Evolutionary conservation across 164 flowering plant genomes (phyloP).

Genomic region (Aristolochia californica): DNA sequence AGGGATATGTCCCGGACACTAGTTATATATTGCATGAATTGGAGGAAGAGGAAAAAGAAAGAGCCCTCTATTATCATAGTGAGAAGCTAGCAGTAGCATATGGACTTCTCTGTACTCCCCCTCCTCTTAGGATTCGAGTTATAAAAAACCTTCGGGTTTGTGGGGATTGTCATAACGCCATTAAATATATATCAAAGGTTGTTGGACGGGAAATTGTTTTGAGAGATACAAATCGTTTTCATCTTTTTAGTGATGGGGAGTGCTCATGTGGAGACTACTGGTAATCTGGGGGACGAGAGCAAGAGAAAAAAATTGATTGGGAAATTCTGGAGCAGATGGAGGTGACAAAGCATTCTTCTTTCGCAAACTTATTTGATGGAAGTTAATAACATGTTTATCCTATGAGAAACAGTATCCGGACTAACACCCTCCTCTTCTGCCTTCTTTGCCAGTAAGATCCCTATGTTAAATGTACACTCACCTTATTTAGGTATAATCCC

Average conservation of each 20-base stretch:
- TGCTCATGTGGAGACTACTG: slow-evolving; percentile 47
- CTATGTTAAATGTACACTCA: no score
- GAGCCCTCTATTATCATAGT: slow-evolving; percentile 34
- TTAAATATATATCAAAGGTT: slow-evolving; percentile 33
- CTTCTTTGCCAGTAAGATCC: no score
- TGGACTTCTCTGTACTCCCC: slow-evolving; percentile 32
- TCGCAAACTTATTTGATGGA: no score
- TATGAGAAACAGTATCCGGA: no score
- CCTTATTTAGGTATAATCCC: no score
- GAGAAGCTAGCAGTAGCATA: slow-evolving; percentile 46
- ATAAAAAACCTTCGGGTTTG: slow-evolving; percentile 45
- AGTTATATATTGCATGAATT: slow-evolving; percentile 30
- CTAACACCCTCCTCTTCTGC: no score
- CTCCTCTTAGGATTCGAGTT: slow-evolving; percentile 22
- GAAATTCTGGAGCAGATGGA: no score
- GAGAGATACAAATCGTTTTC: slow-evolving; percentile 48
- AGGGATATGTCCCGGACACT: slow-evolving; percentile 43
- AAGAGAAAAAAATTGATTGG: background rate
- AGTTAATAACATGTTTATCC: no score
- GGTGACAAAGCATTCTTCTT: no score
- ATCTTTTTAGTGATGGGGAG: slow-evolving; percentile 29
- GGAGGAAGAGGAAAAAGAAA: slow-evolving; percentile 45
- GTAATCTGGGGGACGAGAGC: background rate
- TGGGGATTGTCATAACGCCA: slow-evolving; percentile 42
- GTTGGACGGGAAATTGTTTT: slow-evolving; percentile 30